A percentile compares a stretch with the other conserved stretches of the same genome.
These are phyloP conservation scores for Ramichloridium luteum DNA, from an alignment of 2,329 filamentous ascomycete genomes.

Conservation along the genomic window DNA sequence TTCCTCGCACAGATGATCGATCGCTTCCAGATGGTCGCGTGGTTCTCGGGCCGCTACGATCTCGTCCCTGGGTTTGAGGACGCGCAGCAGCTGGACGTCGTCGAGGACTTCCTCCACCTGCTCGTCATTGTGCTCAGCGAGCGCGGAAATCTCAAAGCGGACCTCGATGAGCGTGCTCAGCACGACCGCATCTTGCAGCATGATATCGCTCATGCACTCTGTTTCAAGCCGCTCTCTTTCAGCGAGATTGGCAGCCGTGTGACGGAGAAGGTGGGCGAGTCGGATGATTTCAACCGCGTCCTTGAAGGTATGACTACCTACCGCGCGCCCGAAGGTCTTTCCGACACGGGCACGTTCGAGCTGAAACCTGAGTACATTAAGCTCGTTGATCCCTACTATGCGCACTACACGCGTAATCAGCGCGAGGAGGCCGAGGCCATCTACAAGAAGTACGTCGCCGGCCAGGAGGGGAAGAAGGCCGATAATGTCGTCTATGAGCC, in stretches of 20 bases:
- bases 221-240: conserved; percentile 91
- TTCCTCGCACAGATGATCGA: conserved; percentile 85
- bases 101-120: conserved; percentile 91
- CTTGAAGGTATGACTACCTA: conserved; percentile 81
- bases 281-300: conserved; percentile 74
- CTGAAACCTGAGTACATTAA: conserved; percentile 76
- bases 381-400: conserved; percentile 86
- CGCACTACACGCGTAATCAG: conserved; percentile 94
- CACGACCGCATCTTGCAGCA: conserved; percentile 59
- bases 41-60: conserved; percentile 75
- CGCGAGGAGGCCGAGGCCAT: conserved; percentile 86
- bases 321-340: conserved; percentile 78
- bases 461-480: conserved; percentile 66
- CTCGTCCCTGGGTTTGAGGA: conserved; percentile 70
- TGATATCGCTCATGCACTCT: conserved; percentile 85
- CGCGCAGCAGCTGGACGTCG: conserved; percentile 75
- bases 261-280: conserved; percentile 78
- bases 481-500: conserved; percentile 89
- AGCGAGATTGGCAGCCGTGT: conserved; percentile 79
- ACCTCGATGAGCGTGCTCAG: conserved; percentile 54
- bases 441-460: conserved; percentile 76
- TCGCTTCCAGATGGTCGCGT: conserved; percentile 75
- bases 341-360: conserved; percentile 89
- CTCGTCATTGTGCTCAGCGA: conserved; percentile 86
- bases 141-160: conserved; percentile 62